Evolutionary conservation across 345 rosid species (phyloP).

Genomic region (Aethionema arabicum): DNA sequence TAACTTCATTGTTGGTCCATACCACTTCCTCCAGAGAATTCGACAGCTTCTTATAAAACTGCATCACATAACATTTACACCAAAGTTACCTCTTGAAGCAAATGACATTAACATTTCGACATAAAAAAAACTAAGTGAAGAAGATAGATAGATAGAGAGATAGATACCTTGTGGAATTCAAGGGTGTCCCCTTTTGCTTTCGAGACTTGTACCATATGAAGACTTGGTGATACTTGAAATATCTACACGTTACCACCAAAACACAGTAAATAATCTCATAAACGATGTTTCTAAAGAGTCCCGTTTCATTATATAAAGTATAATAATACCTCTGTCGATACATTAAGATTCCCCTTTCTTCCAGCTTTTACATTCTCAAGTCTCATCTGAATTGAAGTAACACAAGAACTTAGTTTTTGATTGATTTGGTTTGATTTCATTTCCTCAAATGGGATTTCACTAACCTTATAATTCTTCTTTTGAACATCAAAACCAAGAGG

Average conservation of each 20-base stretch:
- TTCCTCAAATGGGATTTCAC: not conserved
- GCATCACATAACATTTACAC: conserved; percentile 34
- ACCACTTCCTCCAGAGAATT: conserved; percentile 79
- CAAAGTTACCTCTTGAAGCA: conserved; percentile 15
- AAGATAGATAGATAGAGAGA: not conserved
- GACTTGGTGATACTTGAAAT: conserved; percentile 93
- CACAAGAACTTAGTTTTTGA: conserved; percentile 1
- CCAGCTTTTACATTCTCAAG: conserved; percentile 90
- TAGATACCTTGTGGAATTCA: conserved; percentile 79
- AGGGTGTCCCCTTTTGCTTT: conserved; percentile 97
- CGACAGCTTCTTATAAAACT: conserved; percentile 90
- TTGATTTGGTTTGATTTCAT: not conserved
- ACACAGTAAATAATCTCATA: conserved; percentile 3
- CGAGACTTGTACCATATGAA: conserved; percentile 91
- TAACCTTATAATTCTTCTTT: conserved; percentile 91
- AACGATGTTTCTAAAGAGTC: conserved; percentile 6
- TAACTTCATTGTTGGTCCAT: conserved; percentile 88
- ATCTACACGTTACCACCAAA: conserved; percentile 46
- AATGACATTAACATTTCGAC: not conserved
- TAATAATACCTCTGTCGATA: conserved; percentile 71
- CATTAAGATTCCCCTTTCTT: conserved; percentile 89
- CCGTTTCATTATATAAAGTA: not conserved
- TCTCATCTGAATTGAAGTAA: conserved; percentile 56
- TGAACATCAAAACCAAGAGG: conserved; percentile 93
- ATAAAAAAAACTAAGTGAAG: conserved; percentile 1